Evolutionary conservation across 805 yeast genomes (phyloP).

Genomic region (Metschnikowia corniflorae): DNA sequence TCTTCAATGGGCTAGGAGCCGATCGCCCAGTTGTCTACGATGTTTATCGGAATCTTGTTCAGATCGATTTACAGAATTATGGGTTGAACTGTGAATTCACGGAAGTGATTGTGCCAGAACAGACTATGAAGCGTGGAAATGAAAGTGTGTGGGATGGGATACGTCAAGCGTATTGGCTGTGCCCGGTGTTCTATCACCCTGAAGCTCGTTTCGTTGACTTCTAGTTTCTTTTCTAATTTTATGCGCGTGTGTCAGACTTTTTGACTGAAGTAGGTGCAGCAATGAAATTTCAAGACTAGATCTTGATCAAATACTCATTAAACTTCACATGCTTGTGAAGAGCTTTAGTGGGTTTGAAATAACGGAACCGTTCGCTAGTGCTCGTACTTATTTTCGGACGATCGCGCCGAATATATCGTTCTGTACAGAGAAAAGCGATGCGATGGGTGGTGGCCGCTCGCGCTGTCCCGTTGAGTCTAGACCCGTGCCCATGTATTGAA

Average conservation of each 20-base stretch:
- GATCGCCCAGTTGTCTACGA: constrained; percentile 46
- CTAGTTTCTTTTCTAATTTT: too few species aligned
- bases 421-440: too few species aligned
- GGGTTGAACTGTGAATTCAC: constrained; percentile 66
- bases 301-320: too few species aligned
- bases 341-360: too few species aligned
- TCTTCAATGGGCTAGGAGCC: constrained; percentile 77
- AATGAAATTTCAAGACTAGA: background rate
- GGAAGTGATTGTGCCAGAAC: constrained; percentile 45
- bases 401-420: too few species aligned
- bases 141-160: constrained; percentile 58
- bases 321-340: too few species aligned
- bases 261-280: background rate
- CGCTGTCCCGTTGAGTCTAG: too few species aligned
- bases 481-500: too few species aligned
- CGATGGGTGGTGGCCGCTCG: too few species aligned
- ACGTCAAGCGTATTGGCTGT: constrained; percentile 63
- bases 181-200: constrained; percentile 67
- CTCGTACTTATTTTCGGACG: too few species aligned
- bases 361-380: too few species aligned
- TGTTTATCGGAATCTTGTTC: constrained; percentile 80
- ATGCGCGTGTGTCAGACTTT: background rate
- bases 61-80: constrained; percentile 71
- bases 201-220: constrained; percentile 46
- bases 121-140: constrained; percentile 23